phyloP scores from a whole-genome alignment of 75 land plant genomes.

The Selaginella tamariscina region DNA sequence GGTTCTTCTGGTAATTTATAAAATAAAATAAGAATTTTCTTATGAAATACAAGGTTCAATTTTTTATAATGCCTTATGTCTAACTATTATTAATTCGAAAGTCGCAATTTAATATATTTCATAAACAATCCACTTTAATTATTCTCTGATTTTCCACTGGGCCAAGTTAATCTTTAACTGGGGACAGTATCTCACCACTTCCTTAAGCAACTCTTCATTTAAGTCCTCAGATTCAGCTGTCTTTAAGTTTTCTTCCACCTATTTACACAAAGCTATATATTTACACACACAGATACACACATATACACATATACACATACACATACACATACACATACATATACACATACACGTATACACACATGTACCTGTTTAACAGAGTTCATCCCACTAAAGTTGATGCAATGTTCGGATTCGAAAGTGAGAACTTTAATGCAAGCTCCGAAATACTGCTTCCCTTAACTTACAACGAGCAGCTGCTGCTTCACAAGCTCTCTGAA shows the following conservation, averaged over 20 bases:
- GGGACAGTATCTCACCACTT: slow-evolving; percentile 58
- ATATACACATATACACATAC: background rate
- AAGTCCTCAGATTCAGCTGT: slow-evolving; percentile 39
- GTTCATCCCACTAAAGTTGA: slow-evolving; percentile 89
- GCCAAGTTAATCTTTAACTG: slow-evolving; percentile 91
- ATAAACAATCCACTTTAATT: slow-evolving; percentile 19
- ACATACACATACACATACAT: background rate
- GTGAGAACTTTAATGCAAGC: slow-evolving; percentile 66
- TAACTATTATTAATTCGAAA: too few species aligned
- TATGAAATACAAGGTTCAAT: too few species aligned
- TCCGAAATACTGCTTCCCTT: slow-evolving; percentile 79
- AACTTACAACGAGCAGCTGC: slow-evolving; percentile 60
- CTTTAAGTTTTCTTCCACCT: slow-evolving; percentile 83
- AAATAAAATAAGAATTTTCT: too few species aligned
- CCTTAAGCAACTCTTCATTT: slow-evolving; percentile 48
- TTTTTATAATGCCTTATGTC: too few species aligned
- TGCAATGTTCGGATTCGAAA: slow-evolving; percentile 63
- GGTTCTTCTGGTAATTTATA: too few species aligned
- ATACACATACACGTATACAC: background rate
- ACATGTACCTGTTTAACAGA: slow-evolving; percentile 55
- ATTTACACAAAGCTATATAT: too few species aligned
- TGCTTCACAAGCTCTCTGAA: slow-evolving; percentile 62
- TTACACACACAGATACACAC: too few species aligned
- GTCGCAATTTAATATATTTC: too few species aligned
- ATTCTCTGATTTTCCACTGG: slow-evolving; percentile 53